Conservation (phyloP, 2,329 filamentous ascomycete genomes). For the Venturia carpophila region DNA sequence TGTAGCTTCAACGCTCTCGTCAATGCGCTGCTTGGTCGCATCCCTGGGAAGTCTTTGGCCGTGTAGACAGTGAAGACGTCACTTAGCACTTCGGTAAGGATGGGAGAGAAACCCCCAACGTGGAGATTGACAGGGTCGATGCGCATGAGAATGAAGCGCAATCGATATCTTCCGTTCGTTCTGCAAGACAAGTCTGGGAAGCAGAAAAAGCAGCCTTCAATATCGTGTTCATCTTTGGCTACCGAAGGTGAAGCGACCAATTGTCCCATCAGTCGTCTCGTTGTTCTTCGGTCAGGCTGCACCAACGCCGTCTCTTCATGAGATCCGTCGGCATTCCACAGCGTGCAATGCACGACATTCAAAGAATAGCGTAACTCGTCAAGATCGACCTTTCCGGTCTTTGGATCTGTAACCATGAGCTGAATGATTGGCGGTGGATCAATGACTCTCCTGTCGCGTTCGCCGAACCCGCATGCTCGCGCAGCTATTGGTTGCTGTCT, state of each 20-base stretch:
- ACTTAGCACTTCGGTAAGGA: constrained; percentile 50
- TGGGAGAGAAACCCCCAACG: constrained; percentile 43
- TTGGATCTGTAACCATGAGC: constrained; percentile 55
- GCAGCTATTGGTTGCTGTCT: constrained; percentile 73
- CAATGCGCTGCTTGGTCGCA: constrained; percentile 67
- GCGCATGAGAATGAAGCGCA: constrained; percentile 66
- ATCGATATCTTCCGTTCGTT: constrained; percentile 65
- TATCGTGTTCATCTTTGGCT: constrained; percentile 62
- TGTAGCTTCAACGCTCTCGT: constrained; percentile 70
- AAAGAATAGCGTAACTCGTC: constrained; percentile 58
- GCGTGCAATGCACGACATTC: constrained; percentile 67
- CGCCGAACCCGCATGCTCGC: constrained; percentile 74
- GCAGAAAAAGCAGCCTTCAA: constrained; percentile 76
- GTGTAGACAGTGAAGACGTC: constrained; percentile 73
- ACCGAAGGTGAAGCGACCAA: constrained; percentile 70
- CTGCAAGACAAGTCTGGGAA: constrained; percentile 77
- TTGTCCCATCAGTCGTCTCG: constrained; percentile 71
- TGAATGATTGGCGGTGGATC: constrained; percentile 79
- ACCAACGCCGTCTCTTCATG: constrained; percentile 60
- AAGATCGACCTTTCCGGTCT: constrained; percentile 39
- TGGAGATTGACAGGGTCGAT: constrained; percentile 55
- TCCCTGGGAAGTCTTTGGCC: constrained; percentile 79
- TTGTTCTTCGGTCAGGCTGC: constrained; percentile 63
- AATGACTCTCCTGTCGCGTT: constrained; percentile 72
- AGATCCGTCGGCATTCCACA: constrained; percentile 61